phyloP scores from a whole-genome alignment of 2,329 filamentous ascomycete genomes.

The Pseudopyrenochaeta lycopersici region DNA sequence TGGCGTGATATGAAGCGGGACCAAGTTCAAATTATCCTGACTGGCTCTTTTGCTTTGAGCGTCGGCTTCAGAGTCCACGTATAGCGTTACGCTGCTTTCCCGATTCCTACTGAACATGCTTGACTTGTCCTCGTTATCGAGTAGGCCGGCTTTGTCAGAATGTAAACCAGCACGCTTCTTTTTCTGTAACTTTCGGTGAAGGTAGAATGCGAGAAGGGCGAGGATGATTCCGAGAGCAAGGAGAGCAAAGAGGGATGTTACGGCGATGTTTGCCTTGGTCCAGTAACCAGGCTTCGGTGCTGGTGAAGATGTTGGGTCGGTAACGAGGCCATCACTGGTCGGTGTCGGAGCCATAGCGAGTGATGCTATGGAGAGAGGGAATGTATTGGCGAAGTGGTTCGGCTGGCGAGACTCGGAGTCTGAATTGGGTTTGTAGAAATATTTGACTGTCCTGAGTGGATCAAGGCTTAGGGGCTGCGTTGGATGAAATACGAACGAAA shows the following conservation, averaged over 20 bases:
- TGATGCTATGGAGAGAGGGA: neutral
- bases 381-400: neutral
- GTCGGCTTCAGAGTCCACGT: conserved; percentile 35
- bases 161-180: conserved; percentile 30
- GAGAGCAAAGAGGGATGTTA: conserved; percentile 34
- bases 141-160: conserved; percentile 35
- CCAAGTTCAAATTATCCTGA: conserved; percentile 33
- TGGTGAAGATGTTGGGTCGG: conserved; percentile 12
- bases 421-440: neutral
- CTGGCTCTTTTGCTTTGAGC: conserved; percentile 26
- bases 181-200: conserved; percentile 31
- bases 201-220: conserved; percentile 28
- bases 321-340: conserved; percentile 16
- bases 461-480: conserved; percentile 15
- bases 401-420: neutral
- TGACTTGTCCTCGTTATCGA: conserved; percentile 40
- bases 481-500: conserved; percentile 16
- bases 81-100: conserved; percentile 39
- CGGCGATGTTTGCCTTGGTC: conserved; percentile 38
- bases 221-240: conserved; percentile 30
- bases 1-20: conserved; percentile 40
- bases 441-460: neutral
- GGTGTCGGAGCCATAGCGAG: conserved; percentile 39
- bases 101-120: conserved; percentile 45
- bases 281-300: conserved; percentile 26